phyloP scores from a whole-genome alignment of 805 yeast species.

The Saturnispora gosingensis region DNA sequence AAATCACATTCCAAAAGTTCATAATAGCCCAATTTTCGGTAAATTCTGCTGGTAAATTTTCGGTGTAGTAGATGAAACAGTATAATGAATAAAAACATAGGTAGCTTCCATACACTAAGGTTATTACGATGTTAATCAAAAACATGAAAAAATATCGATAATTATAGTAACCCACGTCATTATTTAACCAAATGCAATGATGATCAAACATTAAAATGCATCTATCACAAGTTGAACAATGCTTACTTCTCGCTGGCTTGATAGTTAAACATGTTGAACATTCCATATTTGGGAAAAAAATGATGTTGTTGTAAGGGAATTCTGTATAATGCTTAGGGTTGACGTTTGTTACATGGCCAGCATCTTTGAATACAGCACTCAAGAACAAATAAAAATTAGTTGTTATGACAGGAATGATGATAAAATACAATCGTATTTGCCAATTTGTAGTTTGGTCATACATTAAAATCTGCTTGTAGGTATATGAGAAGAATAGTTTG shows the following conservation, averaged over 20 bases:
- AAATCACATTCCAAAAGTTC: conserved; percentile 19
- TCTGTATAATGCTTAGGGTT: conserved; percentile 4
- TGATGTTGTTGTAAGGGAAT: conserved; percentile 33
- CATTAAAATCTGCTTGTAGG: conserved; percentile 15
- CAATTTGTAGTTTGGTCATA: conserved; percentile 7
- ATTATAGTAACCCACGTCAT: conserved; percentile 46
- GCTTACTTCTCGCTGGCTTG: conserved; percentile 70
- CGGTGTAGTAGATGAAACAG: conserved; percentile 2
- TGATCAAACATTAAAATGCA: conserved; percentile 62
- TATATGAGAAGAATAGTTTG: conserved; percentile 18
- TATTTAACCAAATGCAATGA: conserved; percentile 47
- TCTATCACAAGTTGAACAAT: conserved; percentile 59
- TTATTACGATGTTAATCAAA: conserved; percentile 27
- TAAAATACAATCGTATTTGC: conserved; percentile 10
- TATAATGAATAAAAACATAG: conserved; percentile 26
- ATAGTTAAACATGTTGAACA: conserved; percentile 51
- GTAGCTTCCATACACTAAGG: conserved; percentile 34
- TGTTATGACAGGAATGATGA: conserved; percentile 27
- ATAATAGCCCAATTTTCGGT: conserved; percentile 10
- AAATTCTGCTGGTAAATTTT: background rate
- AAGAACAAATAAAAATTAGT: conserved; percentile 29
- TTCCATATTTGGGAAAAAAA: conserved; percentile 29
- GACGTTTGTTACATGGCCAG: conserved; percentile 29
- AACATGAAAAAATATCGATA: conserved; percentile 40
- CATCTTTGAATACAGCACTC: conserved; percentile 33